phyloP scores from a whole-genome alignment of 306 rosid genomes.

The Rosa chinensis region DNA sequence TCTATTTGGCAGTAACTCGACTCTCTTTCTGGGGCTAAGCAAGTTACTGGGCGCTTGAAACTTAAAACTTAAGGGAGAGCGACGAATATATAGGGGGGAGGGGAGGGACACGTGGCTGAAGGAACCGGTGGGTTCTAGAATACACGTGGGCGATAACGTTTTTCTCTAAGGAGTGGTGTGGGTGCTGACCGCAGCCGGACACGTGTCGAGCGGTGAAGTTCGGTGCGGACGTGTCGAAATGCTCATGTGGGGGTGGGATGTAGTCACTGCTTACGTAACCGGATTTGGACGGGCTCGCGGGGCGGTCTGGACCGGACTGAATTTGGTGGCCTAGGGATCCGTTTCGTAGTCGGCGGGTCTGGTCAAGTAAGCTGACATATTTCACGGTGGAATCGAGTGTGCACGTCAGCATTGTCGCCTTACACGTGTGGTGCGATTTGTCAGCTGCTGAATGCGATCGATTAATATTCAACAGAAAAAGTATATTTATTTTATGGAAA shows the following conservation, averaged over 20 bases:
- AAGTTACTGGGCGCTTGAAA: slow-evolving; percentile 72
- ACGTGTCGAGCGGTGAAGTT: slow-evolving; percentile 45
- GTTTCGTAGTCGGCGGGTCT: slow-evolving; percentile 44
- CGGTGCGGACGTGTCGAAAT: slow-evolving; percentile 45
- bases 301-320: slow-evolving; percentile 43
- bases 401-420: slow-evolving; percentile 37
- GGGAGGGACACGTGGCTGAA: slow-evolving; percentile 47
- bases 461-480: neutral
- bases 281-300: slow-evolving; percentile 53
- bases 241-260: slow-evolving; percentile 43
- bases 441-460: slow-evolving; percentile 10
- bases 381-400: slow-evolving; percentile 15
- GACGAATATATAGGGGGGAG: slow-evolving; percentile 39
- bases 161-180: slow-evolving; percentile 2
- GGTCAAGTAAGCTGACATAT: slow-evolving; percentile 3
- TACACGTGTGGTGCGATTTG: slow-evolving; percentile 25
- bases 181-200: slow-evolving; percentile 35
- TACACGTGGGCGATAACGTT: slow-evolving; percentile 72
- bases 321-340: slow-evolving; percentile 18
- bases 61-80: slow-evolving; percentile 50
- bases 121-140: slow-evolving; percentile 42
- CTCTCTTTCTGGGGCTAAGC: slow-evolving; percentile 3
- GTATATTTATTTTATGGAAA: neutral
- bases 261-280: slow-evolving; percentile 85
- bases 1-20: neutral